These are phyloP conservation scores for Coniochaeta sp. DNA, from an alignment of 2,329 filamentous ascomycete species.

Conservation along the genomic window DNA sequence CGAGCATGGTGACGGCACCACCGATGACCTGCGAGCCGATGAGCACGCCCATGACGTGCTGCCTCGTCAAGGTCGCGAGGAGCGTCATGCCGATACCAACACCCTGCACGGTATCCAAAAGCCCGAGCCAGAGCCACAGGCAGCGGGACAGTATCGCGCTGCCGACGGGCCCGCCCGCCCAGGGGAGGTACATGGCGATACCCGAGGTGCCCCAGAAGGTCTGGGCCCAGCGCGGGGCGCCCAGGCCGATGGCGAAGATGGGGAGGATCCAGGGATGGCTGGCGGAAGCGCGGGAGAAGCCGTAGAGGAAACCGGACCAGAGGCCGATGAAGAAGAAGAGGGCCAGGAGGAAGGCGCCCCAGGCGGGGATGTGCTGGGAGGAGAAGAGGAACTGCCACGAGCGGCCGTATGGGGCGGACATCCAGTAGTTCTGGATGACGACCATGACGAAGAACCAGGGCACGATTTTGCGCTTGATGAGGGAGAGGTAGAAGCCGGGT, in stretches of 20 bases:
- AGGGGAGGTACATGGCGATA: slow-evolving; percentile 55
- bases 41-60: slow-evolving; percentile 57
- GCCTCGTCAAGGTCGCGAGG: slow-evolving; percentile 55
- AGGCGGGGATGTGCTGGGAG: slow-evolving; percentile 46
- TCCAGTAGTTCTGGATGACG: slow-evolving; percentile 60
- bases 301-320: slow-evolving; percentile 45
- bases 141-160: slow-evolving; percentile 49
- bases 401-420: slow-evolving; percentile 58
- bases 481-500: slow-evolving; percentile 57
- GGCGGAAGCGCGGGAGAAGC: slow-evolving; percentile 48
- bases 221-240: slow-evolving; percentile 60
- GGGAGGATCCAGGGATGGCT: slow-evolving; percentile 60
- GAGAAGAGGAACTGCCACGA: slow-evolving; percentile 61
- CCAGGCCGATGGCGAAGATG: slow-evolving; percentile 60
- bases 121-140: slow-evolving; percentile 62
- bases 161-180: slow-evolving; percentile 47
- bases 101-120: slow-evolving; percentile 58
- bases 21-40: slow-evolving; percentile 56
- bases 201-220: slow-evolving; percentile 59
- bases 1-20: slow-evolving; percentile 54
- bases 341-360: slow-evolving; percentile 50
- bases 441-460: slow-evolving; percentile 61
- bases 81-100: slow-evolving; percentile 64
- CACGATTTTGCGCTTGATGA: slow-evolving; percentile 57
- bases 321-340: slow-evolving; percentile 46